Conservation (phyloP, 139 green algal species). For the Tetradesmus obliquus region DNA sequence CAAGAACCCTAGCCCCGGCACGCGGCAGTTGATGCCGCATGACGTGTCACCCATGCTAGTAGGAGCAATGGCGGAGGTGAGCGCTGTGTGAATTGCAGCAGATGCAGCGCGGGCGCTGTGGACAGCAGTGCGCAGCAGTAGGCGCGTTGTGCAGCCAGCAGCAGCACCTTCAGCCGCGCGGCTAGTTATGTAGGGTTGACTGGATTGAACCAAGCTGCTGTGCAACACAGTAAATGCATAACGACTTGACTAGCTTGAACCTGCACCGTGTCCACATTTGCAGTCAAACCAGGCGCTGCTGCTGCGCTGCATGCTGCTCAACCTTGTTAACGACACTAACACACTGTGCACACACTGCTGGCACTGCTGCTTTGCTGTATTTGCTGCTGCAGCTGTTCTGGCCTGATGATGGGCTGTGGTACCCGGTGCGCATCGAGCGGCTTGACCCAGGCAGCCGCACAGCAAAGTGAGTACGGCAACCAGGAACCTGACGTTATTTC, state of each 20-base stretch:
- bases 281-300: too few relatives aligned
- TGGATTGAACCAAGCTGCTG: too few relatives aligned
- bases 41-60: constrained; percentile 73
- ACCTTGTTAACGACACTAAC: too few relatives aligned
- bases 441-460: constrained; percentile 73
- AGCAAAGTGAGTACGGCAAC: constrained; percentile 74
- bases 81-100: background rate
- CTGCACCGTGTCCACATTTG: too few relatives aligned
- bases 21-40: constrained; percentile 16
- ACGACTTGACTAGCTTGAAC: too few relatives aligned
- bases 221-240: too few relatives aligned
- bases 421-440: constrained; percentile 83
- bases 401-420: constrained; percentile 92
- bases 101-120: too few relatives aligned
- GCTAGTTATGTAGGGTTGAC: too few relatives aligned
- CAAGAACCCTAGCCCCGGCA: constrained; percentile 1
- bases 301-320: too few relatives aligned
- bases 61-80: constrained; percentile 81
- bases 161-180: too few relatives aligned
- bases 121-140: too few relatives aligned
- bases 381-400: constrained; percentile 81
- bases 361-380: background rate
- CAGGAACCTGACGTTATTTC: background rate
- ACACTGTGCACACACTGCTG: background rate
- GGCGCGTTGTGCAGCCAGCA: too few relatives aligned